phyloP scores from a whole-genome alignment of 225 moss, liverwort and hornwort species.

The Climacium dendroides region DNA sequence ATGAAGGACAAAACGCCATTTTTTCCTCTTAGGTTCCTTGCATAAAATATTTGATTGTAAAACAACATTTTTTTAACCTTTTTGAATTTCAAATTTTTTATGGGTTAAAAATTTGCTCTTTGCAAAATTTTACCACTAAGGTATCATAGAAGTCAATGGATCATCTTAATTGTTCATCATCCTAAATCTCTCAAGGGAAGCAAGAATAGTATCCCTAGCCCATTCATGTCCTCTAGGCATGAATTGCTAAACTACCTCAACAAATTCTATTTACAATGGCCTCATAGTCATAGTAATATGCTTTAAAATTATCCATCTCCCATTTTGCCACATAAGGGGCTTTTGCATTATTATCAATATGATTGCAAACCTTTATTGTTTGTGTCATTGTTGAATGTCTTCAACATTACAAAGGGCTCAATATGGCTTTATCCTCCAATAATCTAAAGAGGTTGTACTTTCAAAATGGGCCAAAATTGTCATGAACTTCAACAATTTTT shows the following conservation, averaged over 20 bases:
- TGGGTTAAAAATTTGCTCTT: not conserved
- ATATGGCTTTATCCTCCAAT: not conserved
- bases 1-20: not conserved
- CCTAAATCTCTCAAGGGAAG: rapidly evolving
- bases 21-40: not conserved
- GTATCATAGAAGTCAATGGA: not conserved
- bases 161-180: not conserved
- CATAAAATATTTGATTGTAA: not conserved
- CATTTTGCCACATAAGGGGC: not conserved
- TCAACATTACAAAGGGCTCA: not conserved
- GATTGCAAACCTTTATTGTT: not conserved
- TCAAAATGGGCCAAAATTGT: too few species aligned
- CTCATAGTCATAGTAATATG: too few species aligned
- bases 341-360: not conserved
- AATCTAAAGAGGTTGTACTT: too few species aligned
- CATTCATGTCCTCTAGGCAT: not conserved
- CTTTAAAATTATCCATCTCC: rapidly evolving
- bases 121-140: rapidly evolving
- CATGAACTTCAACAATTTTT: too few species aligned
- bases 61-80: not conserved
- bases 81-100: not conserved
- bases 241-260: not conserved
- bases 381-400: not conserved
- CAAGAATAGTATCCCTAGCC: not conserved
- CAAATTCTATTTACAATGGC: too few species aligned